Evolutionary conservation across 225 moss, liverwort and hornwort genomes (phyloP).

Genomic region (Pleurozium schreberi): DNA sequence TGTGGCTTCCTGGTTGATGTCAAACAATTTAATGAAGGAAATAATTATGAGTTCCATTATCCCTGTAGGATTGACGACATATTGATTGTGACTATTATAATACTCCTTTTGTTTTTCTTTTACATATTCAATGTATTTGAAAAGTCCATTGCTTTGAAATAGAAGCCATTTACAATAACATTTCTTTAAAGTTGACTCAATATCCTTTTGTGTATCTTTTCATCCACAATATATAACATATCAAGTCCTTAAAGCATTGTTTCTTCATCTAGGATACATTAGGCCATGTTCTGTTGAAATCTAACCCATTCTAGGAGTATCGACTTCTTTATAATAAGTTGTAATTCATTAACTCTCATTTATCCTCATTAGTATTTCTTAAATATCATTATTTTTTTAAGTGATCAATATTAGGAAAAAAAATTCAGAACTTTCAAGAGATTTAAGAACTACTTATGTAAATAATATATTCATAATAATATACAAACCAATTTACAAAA

Average conservation of each 20-base stretch:
- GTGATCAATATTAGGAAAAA: neutral
- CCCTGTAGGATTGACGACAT: too few relatives aligned
- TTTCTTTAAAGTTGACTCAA: too few relatives aligned
- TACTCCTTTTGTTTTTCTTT: neutral
- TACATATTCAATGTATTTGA: neutral
- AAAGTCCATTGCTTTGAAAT: too few relatives aligned
- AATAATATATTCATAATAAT: neutral
- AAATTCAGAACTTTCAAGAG: neutral
- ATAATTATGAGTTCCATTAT: too few relatives aligned
- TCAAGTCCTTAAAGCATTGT: neutral
- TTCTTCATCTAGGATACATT: neutral
- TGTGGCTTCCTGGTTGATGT: too few relatives aligned
- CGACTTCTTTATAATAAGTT: neutral
- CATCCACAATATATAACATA: too few relatives aligned
- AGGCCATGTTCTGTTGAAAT: neutral
- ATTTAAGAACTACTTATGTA: fast-evolving
- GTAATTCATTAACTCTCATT: neutral
- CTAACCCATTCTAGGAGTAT: fast-evolving
- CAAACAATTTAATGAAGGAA: too few relatives aligned
- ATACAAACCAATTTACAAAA: neutral
- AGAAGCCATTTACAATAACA: too few relatives aligned
- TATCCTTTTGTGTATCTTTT: too few relatives aligned
- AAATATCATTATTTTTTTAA: neutral
- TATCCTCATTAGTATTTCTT: neutral
- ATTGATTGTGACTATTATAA: neutral